phyloP scores from a whole-genome alignment of 352 stramenopile species.

The Phytophthora cryptogea region DNA sequence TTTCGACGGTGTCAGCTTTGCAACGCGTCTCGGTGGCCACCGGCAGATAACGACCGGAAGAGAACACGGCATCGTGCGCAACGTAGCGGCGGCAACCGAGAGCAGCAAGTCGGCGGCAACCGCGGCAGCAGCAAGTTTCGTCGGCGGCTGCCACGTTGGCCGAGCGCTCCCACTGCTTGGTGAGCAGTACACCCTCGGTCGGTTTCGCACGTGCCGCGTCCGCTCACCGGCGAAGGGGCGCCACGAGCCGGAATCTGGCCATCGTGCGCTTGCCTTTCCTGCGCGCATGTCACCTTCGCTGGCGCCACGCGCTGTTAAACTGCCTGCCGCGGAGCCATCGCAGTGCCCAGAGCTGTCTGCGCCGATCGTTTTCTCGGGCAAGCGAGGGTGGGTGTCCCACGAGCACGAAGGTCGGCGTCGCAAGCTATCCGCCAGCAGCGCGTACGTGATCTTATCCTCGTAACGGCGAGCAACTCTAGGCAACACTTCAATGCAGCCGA shows the following conservation, averaged over 20 bases:
- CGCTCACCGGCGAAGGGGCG: constrained; percentile 5
- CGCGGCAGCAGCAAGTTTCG: background rate
- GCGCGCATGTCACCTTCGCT: constrained; percentile 12
- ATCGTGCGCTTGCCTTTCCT: constrained; percentile 17
- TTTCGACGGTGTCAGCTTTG: background rate
- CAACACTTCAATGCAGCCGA: background rate
- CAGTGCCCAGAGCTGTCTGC: background rate
- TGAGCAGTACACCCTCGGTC: constrained; percentile 15
- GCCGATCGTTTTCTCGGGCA: constrained; percentile 19
- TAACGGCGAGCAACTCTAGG: constrained; percentile 15
- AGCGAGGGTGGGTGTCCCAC: constrained; percentile 3
- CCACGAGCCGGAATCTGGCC: constrained; percentile 2
- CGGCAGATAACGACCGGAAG: background rate
- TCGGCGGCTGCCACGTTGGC: constrained; percentile 4
- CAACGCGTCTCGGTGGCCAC: background rate
- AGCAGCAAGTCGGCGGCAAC: constrained; percentile 2
- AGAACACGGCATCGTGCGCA: background rate
- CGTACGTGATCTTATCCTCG: constrained; percentile 23
- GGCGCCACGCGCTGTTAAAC: constrained; percentile 7
- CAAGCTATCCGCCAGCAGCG: background rate
- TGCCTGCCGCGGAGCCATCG: background rate
- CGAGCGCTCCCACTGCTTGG: constrained; percentile 4
- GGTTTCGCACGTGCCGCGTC: constrained; percentile 19
- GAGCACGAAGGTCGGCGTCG: background rate
- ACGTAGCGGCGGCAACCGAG: background rate